A percentile compares a stretch with the other conserved stretches of the same genome.
Evolutionary conservation across 352 stramenopile species (phyloP).

Genomic region (Globisporangium middletonii): DNA sequence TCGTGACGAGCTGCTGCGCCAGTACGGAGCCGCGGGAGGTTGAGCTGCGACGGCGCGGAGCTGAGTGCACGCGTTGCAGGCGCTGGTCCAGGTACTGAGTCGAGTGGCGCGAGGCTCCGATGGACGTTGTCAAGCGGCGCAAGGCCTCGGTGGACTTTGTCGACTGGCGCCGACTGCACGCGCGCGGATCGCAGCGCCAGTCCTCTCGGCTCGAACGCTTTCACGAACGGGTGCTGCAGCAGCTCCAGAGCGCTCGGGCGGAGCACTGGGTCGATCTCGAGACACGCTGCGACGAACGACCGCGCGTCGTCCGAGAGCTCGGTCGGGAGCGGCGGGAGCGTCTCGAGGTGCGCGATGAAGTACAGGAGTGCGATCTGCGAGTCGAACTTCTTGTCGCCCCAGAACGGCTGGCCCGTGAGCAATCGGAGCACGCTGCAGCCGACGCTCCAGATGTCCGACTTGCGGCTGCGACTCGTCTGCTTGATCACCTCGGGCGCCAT

Average conservation of each 20-base stretch:
- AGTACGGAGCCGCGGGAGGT: conserved; percentile 4
- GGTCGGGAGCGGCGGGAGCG: conserved; percentile 31
- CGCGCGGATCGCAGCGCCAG: not conserved
- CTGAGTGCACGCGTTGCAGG: conserved; percentile 3
- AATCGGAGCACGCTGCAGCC: conserved; percentile 79
- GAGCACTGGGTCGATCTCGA: conserved; percentile 40
- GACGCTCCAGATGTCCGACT: conserved; percentile 83
- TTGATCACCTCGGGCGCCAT: conserved; percentile 89
- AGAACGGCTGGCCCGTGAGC: conserved; percentile 54
- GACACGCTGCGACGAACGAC: conserved; percentile 44
- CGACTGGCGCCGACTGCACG: not conserved
- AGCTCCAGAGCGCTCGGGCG: conserved; percentile 86
- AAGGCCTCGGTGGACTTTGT: not conserved
- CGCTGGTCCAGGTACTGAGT: not conserved
- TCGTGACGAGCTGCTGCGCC: not conserved
- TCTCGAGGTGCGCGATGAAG: conserved; percentile 48
- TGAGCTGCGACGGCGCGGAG: conserved; percentile 6
- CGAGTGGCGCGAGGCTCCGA: not conserved
- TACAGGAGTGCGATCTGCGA: conserved; percentile 62
- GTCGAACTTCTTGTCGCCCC: conserved; percentile 79
- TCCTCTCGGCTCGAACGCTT: not conserved
- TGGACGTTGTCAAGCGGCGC: not conserved
- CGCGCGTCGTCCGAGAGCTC: conserved; percentile 31
- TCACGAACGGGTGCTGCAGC: conserved; percentile 88
- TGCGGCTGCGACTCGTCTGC: conserved; percentile 60